These are phyloP conservation scores for Camellia lanceoleosa DNA, from an alignment of 148 eudicot genomes.

Conservation along the genomic window DNA sequence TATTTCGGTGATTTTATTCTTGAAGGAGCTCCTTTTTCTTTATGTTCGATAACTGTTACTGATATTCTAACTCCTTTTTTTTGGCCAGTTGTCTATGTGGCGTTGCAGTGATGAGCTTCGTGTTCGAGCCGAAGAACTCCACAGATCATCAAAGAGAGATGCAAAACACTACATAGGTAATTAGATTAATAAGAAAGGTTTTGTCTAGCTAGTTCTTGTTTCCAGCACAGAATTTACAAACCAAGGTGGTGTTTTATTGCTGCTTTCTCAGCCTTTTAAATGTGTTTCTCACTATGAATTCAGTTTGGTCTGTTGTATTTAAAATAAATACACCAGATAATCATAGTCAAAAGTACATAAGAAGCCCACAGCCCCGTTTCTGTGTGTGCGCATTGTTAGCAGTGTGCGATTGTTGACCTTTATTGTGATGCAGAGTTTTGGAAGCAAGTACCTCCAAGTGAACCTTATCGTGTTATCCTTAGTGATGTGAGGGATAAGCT, in stretches of 20 bases:
- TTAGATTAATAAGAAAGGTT: background rate
- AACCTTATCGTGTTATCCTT: slow-evolving; percentile 91
- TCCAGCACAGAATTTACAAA: background rate
- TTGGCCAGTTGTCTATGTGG: slow-evolving; percentile 91
- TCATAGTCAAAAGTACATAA: background rate
- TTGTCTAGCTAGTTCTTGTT: background rate
- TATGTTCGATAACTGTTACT: background rate
- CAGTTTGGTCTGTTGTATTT: background rate
- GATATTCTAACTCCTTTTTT: slow-evolving; percentile 1
- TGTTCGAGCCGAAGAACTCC: slow-evolving; percentile 70
- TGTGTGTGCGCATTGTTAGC: background rate
- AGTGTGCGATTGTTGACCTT: background rate
- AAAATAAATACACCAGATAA: background rate
- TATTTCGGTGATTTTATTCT: background rate
- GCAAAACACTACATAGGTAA: slow-evolving; percentile 95
- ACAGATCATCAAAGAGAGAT: slow-evolving; percentile 64
- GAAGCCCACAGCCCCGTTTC: no score
- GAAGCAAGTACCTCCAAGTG: slow-evolving; percentile 84
- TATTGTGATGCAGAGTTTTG: slow-evolving; percentile 67
- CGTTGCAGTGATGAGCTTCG: slow-evolving; percentile 95
- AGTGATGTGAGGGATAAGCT: slow-evolving; percentile 94
- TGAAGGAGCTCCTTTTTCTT: background rate
- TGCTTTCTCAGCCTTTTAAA: background rate
- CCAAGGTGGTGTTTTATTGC: background rate
- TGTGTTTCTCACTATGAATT: slow-evolving; percentile 3